Conservation (phyloP, 495 filamentous ascomycete species). For the Hamigera avellanea region DNA sequence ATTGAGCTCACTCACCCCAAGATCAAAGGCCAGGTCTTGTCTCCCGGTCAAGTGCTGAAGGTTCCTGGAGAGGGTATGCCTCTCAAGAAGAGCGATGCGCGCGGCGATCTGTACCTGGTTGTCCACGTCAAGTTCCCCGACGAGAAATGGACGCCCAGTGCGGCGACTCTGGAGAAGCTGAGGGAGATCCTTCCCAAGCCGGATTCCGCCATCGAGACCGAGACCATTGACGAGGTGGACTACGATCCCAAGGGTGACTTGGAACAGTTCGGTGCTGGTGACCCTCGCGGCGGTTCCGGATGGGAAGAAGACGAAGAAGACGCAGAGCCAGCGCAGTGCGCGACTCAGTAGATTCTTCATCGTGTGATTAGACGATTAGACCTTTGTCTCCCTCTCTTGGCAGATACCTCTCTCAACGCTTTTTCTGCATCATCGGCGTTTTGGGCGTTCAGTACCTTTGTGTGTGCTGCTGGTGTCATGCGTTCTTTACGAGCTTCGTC, state of each 20-base stretch:
- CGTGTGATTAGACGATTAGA: background rate
- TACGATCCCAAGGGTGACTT: constrained; percentile 72
- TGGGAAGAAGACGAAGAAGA: constrained; percentile 76
- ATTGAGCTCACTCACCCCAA: constrained; percentile 64
- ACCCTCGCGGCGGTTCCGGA: constrained; percentile 57
- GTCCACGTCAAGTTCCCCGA: constrained; percentile 86
- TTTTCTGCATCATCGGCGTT: constrained; percentile 17
- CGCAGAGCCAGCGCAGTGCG: constrained; percentile 58
- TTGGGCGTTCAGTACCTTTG: background rate
- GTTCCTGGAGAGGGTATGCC: constrained; percentile 90
- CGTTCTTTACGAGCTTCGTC: too few species aligned
- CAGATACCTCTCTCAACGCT: background rate
- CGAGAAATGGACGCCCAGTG: constrained; percentile 65
- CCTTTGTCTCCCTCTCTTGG: background rate
- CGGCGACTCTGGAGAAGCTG: constrained; percentile 53
- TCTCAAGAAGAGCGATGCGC: constrained; percentile 65
- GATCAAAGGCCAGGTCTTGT: constrained; percentile 61
- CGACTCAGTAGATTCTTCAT: constrained; percentile 56
- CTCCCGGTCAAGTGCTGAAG: constrained; percentile 73
- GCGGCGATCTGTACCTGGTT: constrained; percentile 78
- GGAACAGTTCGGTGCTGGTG: constrained; percentile 64
- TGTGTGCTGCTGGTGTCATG: too few species aligned
- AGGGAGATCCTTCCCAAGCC: constrained; percentile 62
- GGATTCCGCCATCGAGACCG: constrained; percentile 44
- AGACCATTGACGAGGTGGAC: constrained; percentile 75